Base-by-base conservation (phyloP, 2,329 filamentous ascomycete genomes). In the Arthrobotrys entomopaga region DNA sequence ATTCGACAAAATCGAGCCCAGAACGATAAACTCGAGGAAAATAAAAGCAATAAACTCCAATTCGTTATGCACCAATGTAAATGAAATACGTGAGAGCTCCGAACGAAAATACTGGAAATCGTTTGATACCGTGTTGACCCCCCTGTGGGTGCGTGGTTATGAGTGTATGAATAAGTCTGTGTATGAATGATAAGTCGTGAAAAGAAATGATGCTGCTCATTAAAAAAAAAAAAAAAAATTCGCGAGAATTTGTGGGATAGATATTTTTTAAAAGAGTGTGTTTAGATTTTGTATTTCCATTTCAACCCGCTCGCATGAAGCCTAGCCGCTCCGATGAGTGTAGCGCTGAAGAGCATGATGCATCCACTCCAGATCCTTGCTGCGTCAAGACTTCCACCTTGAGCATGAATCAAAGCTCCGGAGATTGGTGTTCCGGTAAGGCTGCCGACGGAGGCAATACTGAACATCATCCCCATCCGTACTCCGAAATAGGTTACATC, bases 401-500 rank as follows among this genome's bases (percentile, higher is more conserved):
- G 58, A 15, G 65, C 58, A 22, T 84, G 79, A 20, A 88, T 82
- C 76, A 88, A 78, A 1, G 83, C 84, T 2, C 86, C 86, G 1
- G 83, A 85, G 70, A 87, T 85, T 0, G 86, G 85, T 3, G 86
- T 83, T 0, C 86, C 86, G 2, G 84, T 86, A 58, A 88, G 79
- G 1, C 83, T 83, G 0, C 85, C 84, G 59, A 87, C 82, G n/a
- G 83, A 83, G 16, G 87, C 83, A 64, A 86, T 82, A 20, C 82
- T 70, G 22, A 75, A 73, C 69, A 75, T 71, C 64, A 76, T 70
- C 2, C 75, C 75, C 70, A 75, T 76, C 15, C 75, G 64, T 15
- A 73, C 70, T 46, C 75, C 75, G n/a, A 76, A 65, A 40, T 57
- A 75, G 1, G 58, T 65, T 24, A 76, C 65, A 52, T 76, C 70